Evolutionary conservation across 768 basidiomycete species (phyloP), one percentile per base, ranked within the genome.

Genomic region (Tephrocybe rancida): DNA sequence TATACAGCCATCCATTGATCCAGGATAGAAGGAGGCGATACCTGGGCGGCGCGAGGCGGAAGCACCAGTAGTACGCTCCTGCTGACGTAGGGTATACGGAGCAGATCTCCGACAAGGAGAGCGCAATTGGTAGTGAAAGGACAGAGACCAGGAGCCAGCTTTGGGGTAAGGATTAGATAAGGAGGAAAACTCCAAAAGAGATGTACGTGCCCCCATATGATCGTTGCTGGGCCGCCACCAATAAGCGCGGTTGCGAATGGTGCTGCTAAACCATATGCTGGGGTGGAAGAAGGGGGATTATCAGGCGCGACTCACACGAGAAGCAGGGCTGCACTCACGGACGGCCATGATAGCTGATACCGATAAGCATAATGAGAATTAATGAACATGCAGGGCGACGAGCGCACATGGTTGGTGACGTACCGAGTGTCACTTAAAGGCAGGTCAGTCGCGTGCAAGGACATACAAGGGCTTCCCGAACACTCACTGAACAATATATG

Each of bases 1-100:
- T 72, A 1, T 81, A 84, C 16, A 87, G 68, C 86, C 86, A 88
- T 5, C 86, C 86, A 52, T 83, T 83, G 44, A 87, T 80, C 81
- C 86, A 88, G 14, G 81, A 83, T 2, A 79, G 66, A 7, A 85
- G 59, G 6, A 85, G 67, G 48, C 80, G 73, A 51, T 73, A 76
- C 44, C 69, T 72, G 0, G 83, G 79, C 3, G 83, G 75, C 0
- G 82, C 79, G 8, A 88, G 71, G 43, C 81, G 77, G 59, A 81
- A 86, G 41, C 81, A 80, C 86, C 86, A 88, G 58, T 87, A 85
- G 57, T 84, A 85, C 1, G 83, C 78, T 14, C 84, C 84, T 0
- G 82, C 82, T 0, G 82, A 81, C 1, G 83, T 85, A 0, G 84
- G 84, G 56, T 82, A 85, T 55, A 80, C 80, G 3, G 84, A 81